Percentiles rank a stretch among this genome's conserved stretches.
Evolutionary conservation across 2,329 filamentous ascomycete genomes (phyloP).

Genomic region (Penicillium rolfsii): DNA sequence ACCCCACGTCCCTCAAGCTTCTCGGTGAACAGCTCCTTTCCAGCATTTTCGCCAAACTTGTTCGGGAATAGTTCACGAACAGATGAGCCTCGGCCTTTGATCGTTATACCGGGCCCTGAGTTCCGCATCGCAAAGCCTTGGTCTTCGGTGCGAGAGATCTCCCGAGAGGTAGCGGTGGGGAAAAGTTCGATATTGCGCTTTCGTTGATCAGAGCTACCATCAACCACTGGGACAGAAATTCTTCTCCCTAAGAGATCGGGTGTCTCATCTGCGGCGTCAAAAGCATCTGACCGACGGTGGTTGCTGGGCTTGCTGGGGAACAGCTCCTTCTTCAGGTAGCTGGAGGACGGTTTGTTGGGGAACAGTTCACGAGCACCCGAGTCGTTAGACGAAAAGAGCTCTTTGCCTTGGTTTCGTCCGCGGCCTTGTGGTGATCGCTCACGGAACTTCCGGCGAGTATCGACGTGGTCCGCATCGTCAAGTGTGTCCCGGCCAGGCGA

Average conservation of each 20-base stretch:
- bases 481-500: slow-evolving; percentile 61
- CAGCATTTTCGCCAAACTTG: slow-evolving; percentile 58
- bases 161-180: slow-evolving; percentile 36
- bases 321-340: slow-evolving; percentile 59
- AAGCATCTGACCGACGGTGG: slow-evolving; percentile 55
- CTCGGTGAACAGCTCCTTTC: slow-evolving; percentile 71
- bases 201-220: slow-evolving; percentile 43
- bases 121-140: slow-evolving; percentile 45
- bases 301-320: slow-evolving; percentile 57
- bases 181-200: slow-evolving; percentile 46
- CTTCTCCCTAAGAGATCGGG: slow-evolving; percentile 55
- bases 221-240: slow-evolving; percentile 55
- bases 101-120: slow-evolving; percentile 59
- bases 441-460: slow-evolving; percentile 46
- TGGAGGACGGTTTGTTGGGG: slow-evolving; percentile 46
- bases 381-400: slow-evolving; percentile 62
- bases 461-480: slow-evolving; percentile 42
- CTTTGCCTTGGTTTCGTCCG: slow-evolving; percentile 49
- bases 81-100: slow-evolving; percentile 70
- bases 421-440: slow-evolving; percentile 46
- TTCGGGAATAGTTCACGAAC: slow-evolving; percentile 71
- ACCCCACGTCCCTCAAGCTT: slow-evolving; percentile 61
- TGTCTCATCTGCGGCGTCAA: slow-evolving; percentile 59
- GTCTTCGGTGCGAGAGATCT: slow-evolving; percentile 37
- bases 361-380: slow-evolving; percentile 53